These are phyloP conservation scores for Eucalyptus pauciflora DNA, from an alignment of 345 rosid genomes.

Conservation along the genomic window DNA sequence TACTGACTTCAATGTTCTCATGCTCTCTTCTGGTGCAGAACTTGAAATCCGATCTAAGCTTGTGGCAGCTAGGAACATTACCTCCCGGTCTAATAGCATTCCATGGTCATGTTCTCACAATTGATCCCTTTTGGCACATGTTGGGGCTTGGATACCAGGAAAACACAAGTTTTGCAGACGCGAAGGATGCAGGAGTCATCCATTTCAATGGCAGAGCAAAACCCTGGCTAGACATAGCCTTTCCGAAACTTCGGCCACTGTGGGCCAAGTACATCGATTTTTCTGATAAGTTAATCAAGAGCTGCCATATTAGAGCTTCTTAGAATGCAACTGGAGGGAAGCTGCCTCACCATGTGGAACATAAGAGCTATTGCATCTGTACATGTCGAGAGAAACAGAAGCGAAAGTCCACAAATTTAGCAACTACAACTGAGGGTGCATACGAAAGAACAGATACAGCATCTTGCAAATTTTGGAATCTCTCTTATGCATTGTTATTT, in stretches of 20 bases:
- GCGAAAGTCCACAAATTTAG: neutral
- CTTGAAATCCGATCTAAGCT: slow-evolving; percentile 85
- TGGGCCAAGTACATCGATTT: slow-evolving; percentile 81
- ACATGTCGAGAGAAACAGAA: neutral
- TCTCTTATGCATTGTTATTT: neutral
- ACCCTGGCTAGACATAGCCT: slow-evolving; percentile 98
- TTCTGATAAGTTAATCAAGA: slow-evolving; percentile 79
- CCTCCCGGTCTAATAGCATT: slow-evolving; percentile 95
- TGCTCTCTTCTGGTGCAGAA: slow-evolving; percentile 36
- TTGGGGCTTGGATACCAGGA: slow-evolving; percentile 93
- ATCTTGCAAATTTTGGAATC: neutral
- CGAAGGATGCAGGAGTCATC: slow-evolving; percentile 70
- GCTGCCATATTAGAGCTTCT: slow-evolving; percentile 63
- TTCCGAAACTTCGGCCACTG: slow-evolving; percentile 68
- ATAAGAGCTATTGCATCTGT: neutral
- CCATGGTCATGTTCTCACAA: slow-evolving; percentile 71
- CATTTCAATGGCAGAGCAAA: slow-evolving; percentile 98
- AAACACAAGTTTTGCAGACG: slow-evolving; percentile 50
- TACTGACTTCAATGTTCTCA: neutral
- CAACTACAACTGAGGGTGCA: neutral
- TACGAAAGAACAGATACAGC: neutral
- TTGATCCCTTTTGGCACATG: slow-evolving; percentile 99
- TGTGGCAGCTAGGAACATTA: slow-evolving; percentile 94
- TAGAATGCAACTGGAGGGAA: slow-evolving; percentile 11
- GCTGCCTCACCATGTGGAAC: neutral